Evolutionary conservation across 371 early-diverging fungal genomes (phyloP).

Genomic region (Mortierella sp.): DNA sequence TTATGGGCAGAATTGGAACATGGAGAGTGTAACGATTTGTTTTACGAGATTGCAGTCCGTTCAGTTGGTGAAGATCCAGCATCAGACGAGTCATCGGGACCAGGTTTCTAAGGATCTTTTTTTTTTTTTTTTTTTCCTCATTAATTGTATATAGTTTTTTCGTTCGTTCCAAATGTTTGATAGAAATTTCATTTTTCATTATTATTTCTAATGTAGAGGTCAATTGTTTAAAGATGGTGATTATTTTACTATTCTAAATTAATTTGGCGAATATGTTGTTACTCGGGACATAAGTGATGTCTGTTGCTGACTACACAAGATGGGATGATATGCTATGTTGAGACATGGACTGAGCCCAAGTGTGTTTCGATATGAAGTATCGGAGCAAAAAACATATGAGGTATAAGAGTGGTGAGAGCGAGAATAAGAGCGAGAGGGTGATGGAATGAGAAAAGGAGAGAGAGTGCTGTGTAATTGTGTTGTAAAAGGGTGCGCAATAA

Average conservation of each 20-base stretch:
- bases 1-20: conserved; percentile 45
- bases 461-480: too few relatives aligned
- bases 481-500: neutral
- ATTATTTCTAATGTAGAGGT: too few relatives aligned
- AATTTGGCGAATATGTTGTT: too few relatives aligned
- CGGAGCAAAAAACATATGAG: neutral
- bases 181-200: neutral
- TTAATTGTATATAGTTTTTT: neutral
- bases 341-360: neutral
- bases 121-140: neutral
- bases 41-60: conserved; percentile 37
- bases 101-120: conserved; percentile 23
- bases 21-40: conserved; percentile 31
- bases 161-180: neutral
- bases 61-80: conserved; percentile 41
- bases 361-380: too few relatives aligned
- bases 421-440: too few relatives aligned
- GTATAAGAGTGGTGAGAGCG: neutral
- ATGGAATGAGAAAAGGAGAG: too few relatives aligned
- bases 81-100: conserved; percentile 46
- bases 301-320: too few relatives aligned
- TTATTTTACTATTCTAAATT: too few relatives aligned
- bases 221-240: too few relatives aligned
- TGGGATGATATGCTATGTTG: too few relatives aligned
- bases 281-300: too few relatives aligned